phyloP scores from a whole-genome alignment of 2,329 filamentous ascomycete species.

The Helminthosporium solani region DNA sequence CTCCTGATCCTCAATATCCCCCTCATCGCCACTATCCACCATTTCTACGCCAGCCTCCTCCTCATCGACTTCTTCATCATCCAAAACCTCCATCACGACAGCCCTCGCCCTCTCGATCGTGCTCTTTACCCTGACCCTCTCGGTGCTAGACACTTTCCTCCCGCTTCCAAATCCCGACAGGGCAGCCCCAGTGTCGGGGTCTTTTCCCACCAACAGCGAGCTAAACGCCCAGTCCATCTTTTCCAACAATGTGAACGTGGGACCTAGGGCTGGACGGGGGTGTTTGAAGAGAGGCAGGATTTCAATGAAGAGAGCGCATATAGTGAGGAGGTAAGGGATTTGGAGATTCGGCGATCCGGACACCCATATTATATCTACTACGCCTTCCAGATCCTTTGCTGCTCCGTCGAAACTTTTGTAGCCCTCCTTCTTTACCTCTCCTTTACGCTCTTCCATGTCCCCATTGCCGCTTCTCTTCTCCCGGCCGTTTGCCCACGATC shows the following conservation, averaged over 20 bases:
- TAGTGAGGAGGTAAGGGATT: constrained; percentile 76
- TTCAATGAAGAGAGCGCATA: constrained; percentile 71
- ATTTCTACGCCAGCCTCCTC: constrained; percentile 21
- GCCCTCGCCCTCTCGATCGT: constrained; percentile 75
- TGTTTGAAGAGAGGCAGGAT: constrained; percentile 70
- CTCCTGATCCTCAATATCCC: constrained; percentile 40
- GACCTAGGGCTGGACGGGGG: constrained; percentile 56
- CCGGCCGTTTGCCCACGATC: constrained; percentile 33
- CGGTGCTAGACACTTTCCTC: constrained; percentile 65
- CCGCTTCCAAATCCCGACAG: constrained; percentile 71
- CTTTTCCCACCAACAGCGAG: constrained; percentile 67
- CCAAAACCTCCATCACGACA: constrained; percentile 68
- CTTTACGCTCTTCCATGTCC: constrained; percentile 53
- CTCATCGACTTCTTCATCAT: constrained; percentile 44
- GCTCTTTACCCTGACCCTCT: constrained; percentile 85
- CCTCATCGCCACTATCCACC: constrained; percentile 41
- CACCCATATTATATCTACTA: constrained; percentile 83
- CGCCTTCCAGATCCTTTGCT: constrained; percentile 69
- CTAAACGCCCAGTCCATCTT: constrained; percentile 86
- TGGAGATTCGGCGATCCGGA: constrained; percentile 81
- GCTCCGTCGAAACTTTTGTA: constrained; percentile 68
- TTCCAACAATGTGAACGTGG: constrained; percentile 68
- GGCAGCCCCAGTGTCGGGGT: constrained; percentile 63
- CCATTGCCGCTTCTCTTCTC: constrained; percentile 16
- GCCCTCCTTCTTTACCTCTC: constrained; percentile 44